A percentile compares a stretch with the other conserved stretches of the same genome.
Evolutionary conservation across 23 red algal genomes (phyloP).

Genomic region (Chondrus crispus): DNA sequence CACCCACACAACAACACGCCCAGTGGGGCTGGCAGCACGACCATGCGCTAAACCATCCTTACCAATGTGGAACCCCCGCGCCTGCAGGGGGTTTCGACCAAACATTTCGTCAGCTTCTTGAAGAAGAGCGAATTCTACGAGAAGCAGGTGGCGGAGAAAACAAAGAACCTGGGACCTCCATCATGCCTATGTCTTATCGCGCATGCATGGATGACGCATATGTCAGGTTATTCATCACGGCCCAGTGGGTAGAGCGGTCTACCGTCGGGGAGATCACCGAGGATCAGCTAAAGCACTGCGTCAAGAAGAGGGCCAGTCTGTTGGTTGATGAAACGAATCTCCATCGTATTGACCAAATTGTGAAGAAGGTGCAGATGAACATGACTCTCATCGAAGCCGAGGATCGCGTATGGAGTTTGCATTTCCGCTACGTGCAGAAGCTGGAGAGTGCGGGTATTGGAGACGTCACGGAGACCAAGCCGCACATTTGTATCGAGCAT

Average conservation of each 20-base stretch:
- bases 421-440: neutral
- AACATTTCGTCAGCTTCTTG: neutral
- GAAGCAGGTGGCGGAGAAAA: neutral
- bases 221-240: neutral
- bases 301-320: neutral
- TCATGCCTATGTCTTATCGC: neutral
- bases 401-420: slow-evolving; percentile 9
- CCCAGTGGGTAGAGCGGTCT: neutral
- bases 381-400: neutral
- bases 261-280: neutral
- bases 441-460: neutral
- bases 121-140: neutral
- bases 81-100: neutral
- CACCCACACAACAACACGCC: too few relatives aligned
- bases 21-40: too few relatives aligned
- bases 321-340: neutral
- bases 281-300: neutral
- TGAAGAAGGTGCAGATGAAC: slow-evolving; percentile 16
- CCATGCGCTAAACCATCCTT: neutral
- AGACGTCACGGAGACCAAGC: slow-evolving; percentile 5
- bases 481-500: slow-evolving; percentile 20
- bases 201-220: neutral
- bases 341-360: neutral
- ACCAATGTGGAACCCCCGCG: neutral
- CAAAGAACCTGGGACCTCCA: neutral